phyloP scores from a whole-genome alignment of 1,139 yeast species.

The Kurtzmaniella quercitrusa region DNA sequence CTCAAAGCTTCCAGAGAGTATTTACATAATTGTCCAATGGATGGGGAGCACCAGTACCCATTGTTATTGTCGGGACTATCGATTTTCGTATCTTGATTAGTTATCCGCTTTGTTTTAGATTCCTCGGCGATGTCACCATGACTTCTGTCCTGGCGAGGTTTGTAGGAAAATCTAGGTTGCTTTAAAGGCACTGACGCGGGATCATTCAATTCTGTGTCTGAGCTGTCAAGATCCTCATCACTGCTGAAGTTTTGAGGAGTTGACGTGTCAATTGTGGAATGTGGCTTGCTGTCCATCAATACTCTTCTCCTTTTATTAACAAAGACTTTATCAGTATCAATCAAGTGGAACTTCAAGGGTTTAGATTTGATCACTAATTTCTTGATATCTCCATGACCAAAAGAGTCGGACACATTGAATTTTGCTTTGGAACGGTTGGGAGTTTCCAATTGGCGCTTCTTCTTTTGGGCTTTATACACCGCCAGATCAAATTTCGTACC shows the following conservation, averaged over 20 bases:
- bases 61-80: constrained; percentile 15
- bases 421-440: neutral
- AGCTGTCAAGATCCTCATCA: constrained; percentile 15
- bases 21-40: constrained; percentile 48
- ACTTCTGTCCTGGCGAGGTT: constrained; percentile 6
- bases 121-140: neutral
- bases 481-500: constrained; percentile 1
- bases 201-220: neutral
- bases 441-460: neutral
- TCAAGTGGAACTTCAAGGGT: constrained; percentile 40
- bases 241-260: constrained; percentile 13
- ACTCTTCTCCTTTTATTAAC: constrained; percentile 30
- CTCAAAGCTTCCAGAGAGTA: constrained; percentile 50
- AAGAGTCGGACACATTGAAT: constrained; percentile 6
- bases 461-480: constrained; percentile 1
- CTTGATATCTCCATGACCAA: constrained; percentile 20
- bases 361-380: constrained; percentile 38
- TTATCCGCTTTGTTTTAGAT: neutral
- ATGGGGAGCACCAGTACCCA: constrained; percentile 82
- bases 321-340: constrained; percentile 41
- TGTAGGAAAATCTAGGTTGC: constrained; percentile 14
- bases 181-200: neutral
- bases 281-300: constrained; percentile 13
- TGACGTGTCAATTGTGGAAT: constrained; percentile 10
- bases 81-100: constrained; percentile 5